phyloP scores from a whole-genome alignment of 2,329 filamentous ascomycete genomes.

The Emergomyces africanus region DNA sequence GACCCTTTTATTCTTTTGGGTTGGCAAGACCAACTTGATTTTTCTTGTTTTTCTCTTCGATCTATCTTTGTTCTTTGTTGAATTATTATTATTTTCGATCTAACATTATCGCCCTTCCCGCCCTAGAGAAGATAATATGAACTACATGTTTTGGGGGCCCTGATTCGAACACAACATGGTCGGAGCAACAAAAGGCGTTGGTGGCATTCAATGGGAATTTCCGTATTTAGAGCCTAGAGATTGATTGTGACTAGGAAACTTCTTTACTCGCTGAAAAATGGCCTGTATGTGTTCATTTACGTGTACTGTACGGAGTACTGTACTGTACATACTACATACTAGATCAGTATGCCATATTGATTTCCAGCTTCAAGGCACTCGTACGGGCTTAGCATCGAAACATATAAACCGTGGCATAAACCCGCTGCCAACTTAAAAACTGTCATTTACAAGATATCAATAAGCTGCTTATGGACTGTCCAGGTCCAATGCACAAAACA shows the following conservation, averaged over 20 bases:
- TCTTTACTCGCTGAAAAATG: too few species aligned
- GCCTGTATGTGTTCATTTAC: too few species aligned
- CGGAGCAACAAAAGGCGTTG: too few species aligned
- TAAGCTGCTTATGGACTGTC: conserved; percentile 21
- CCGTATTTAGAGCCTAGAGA: too few species aligned
- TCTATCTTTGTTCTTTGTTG: neutral
- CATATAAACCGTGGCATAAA: conserved; percentile 15
- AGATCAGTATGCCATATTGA: too few species aligned
- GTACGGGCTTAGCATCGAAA: neutral
- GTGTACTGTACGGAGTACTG: too few species aligned
- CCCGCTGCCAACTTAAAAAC: conserved; percentile 18
- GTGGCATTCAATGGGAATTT: neutral
- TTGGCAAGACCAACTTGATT: neutral
- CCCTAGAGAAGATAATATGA: neutral
- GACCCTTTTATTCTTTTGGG: too few species aligned
- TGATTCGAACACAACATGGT: neutral
- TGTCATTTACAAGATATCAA: conserved; percentile 20
- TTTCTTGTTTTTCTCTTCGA: neutral
- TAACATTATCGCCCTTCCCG: neutral
- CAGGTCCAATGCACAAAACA: conserved; percentile 12
- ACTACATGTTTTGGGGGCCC: neutral
- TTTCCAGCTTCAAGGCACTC: neutral
- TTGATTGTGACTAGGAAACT: too few species aligned
- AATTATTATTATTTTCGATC: neutral
- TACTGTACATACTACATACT: too few species aligned